phyloP scores from a whole-genome alignment of 2,329 filamentous ascomycete species.

The Zymoseptoria brevis region DNA sequence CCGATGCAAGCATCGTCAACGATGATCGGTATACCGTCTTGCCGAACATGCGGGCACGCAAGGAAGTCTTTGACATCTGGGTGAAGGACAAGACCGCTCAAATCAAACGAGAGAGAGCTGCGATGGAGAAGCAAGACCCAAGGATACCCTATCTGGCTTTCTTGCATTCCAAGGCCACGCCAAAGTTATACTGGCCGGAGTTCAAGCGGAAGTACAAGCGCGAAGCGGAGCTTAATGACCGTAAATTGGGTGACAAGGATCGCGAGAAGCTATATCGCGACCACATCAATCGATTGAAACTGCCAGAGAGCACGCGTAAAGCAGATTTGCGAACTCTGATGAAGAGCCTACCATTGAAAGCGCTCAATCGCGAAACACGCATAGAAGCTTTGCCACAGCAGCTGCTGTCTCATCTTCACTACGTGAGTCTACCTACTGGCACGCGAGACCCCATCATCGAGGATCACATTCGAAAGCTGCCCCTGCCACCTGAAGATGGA shows the following conservation, averaged over 20 bases:
- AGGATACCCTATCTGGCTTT: constrained; percentile 74
- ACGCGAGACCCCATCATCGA: constrained; percentile 58
- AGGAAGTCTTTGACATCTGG: constrained; percentile 80
- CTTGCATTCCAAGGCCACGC: constrained; percentile 70
- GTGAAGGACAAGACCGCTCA: constrained; percentile 64
- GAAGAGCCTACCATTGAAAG: constrained; percentile 49
- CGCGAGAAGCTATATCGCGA: constrained; percentile 74
- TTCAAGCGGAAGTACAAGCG: constrained; percentile 87
- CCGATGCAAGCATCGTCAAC: constrained; percentile 67
- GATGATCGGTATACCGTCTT: constrained; percentile 82
- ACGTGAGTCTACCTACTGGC: constrained; percentile 55
- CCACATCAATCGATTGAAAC: constrained; percentile 57
- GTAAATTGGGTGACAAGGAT: constrained; percentile 54
- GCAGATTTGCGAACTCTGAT: constrained; percentile 61
- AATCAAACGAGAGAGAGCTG: constrained; percentile 63
- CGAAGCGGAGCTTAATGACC: constrained; percentile 70
- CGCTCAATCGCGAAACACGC: constrained; percentile 53
- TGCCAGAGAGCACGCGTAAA: constrained; percentile 59
- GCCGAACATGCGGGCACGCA: constrained; percentile 69
- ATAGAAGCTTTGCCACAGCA: constrained; percentile 52
- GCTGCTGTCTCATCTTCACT: constrained; percentile 60
- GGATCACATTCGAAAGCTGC: constrained; percentile 57
- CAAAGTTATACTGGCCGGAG: constrained; percentile 95
- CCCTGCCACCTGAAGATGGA: constrained; percentile 29
- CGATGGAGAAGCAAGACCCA: constrained; percentile 74